Base-by-base conservation (phyloP, 495 filamentous ascomycete species). In the Astrocystis sublimbata region DNA sequence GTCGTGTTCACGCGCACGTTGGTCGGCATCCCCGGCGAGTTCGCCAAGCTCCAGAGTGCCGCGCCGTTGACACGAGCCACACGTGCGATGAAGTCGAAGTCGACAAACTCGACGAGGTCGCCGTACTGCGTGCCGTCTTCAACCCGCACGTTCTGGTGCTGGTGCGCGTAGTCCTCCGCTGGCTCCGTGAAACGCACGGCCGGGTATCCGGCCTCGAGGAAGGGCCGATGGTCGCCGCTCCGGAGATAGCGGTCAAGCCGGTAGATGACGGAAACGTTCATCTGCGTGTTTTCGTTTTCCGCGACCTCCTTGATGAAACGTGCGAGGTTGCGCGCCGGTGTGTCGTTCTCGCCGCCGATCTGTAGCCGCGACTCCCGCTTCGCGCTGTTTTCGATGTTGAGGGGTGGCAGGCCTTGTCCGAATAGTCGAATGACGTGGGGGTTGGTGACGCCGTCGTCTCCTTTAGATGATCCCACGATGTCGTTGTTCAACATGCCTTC, bases 161-260 rank as follows among this genome's bases (percentile, higher is more conserved):
- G 81, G 63, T 85, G 81, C 6, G 61, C 68, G 68, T 77, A 85
- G 63, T 85, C 65, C 67, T 85, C 82, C 60, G 75, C 72, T 0
- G 82, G 77, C 65, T 85, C 82, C 1, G 82, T 85, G 72, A 81
- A 83, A 12, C 82, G 77, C 12, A 78, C 74, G 9, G 79, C 81
- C 6, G 80, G 63, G 63, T 78, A 84, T 8, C 82, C 82, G 15
- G 72, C 70, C 19, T 71, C 60, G 13, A 85, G 74, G 65, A 84
- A 85, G n/a, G 77, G 71, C 10, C 67, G 64, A 68, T 85, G 82
- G 66, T 85, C 82, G 45, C 82, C 82, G 33, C 81, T 78, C 30
- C 82, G 74, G 12, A 83, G 71, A 68, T 76, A 84, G 13, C 82
- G 77, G 61, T 85, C 82, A 0, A 77, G 70, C 2, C 81, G 73